Evolutionary conservation across 2,329 filamentous ascomycete genomes (phyloP).

Genomic region (Macroventuria anomochaeta): DNA sequence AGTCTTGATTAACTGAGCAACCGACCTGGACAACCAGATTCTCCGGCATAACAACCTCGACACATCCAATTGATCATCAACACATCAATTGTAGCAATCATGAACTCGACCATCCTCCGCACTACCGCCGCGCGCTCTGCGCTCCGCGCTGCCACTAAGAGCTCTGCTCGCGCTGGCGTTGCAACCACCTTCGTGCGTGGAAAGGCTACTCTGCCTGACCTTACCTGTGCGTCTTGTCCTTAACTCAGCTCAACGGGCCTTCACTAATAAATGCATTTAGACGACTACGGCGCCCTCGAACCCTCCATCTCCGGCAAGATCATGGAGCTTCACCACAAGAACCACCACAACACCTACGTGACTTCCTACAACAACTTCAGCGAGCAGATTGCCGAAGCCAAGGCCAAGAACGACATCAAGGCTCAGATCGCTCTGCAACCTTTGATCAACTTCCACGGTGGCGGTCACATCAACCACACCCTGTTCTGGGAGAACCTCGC

Average conservation of each 20-base stretch:
- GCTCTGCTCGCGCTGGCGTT: slow-evolving; percentile 65
- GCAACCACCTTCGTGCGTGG: slow-evolving; percentile 79
- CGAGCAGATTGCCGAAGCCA: slow-evolving; percentile 70
- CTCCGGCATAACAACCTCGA: neutral
- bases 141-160: slow-evolving; percentile 70
- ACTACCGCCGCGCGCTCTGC: slow-evolving; percentile 73
- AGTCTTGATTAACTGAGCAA: slow-evolving; percentile 15
- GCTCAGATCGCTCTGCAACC: slow-evolving; percentile 63
- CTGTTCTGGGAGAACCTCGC: slow-evolving; percentile 75
- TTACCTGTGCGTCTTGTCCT: slow-evolving; percentile 66
- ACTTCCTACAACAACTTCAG: slow-evolving; percentile 83
- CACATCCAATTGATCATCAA: slow-evolving; percentile 30
- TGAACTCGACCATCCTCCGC: slow-evolving; percentile 80
- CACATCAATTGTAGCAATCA: slow-evolving; percentile 52
- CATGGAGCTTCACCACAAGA: slow-evolving; percentile 95
- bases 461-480: slow-evolving; percentile 70
- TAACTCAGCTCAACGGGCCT: neutral
- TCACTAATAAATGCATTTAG: slow-evolving; percentile 54
- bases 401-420: slow-evolving; percentile 60
- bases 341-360: slow-evolving; percentile 94
- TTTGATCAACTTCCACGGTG: slow-evolving; percentile 71
- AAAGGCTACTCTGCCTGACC: slow-evolving; percentile 93
- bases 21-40: neutral
- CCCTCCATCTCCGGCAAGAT: slow-evolving; percentile 82
- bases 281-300: slow-evolving; percentile 97